These are phyloP conservation scores for Trebouxiophyceae sp. DNA, from an alignment of 163 green algal species.

Conservation along the genomic window DNA sequence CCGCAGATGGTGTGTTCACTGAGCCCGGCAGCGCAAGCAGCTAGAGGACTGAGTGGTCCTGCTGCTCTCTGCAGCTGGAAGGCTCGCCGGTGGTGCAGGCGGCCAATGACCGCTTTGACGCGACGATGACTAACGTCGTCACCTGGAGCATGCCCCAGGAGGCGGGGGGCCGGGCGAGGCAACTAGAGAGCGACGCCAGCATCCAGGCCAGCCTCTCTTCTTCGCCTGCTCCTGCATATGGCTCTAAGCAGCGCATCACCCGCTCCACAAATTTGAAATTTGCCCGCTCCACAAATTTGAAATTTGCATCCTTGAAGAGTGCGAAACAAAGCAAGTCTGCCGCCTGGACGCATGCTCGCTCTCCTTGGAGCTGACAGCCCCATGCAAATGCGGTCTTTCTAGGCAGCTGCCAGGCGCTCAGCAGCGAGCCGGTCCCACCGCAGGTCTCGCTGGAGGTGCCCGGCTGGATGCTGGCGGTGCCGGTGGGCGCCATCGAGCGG, in stretches of 20 bases:
- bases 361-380: too few species aligned
- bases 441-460: slow-evolving; percentile 52
- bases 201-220: slow-evolving; percentile 33
- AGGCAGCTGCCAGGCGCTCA: too few species aligned
- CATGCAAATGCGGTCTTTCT: not conserved
- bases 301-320: not conserved
- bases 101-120: slow-evolving; percentile 58
- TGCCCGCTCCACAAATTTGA: too few species aligned
- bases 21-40: too few species aligned
- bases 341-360: not conserved
- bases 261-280: too few species aligned
- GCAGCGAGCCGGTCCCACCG: not conserved
- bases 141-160: slow-evolving; percentile 29
- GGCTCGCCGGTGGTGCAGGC: slow-evolving; percentile 43
- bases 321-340: not conserved
- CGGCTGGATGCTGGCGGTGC: slow-evolving; percentile 44
- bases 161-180: not conserved
- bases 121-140: slow-evolving; percentile 71
- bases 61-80: slow-evolving; percentile 38
- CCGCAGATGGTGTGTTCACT: too few species aligned
- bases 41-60: too few species aligned
- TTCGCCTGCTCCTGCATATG: too few species aligned
- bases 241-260: too few species aligned
- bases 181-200: slow-evolving; percentile 51
- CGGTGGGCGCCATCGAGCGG: slow-evolving; percentile 33